phyloP scores from a whole-genome alignment of 208 protist genomes.

The Angomonas ambiguus region DNA sequence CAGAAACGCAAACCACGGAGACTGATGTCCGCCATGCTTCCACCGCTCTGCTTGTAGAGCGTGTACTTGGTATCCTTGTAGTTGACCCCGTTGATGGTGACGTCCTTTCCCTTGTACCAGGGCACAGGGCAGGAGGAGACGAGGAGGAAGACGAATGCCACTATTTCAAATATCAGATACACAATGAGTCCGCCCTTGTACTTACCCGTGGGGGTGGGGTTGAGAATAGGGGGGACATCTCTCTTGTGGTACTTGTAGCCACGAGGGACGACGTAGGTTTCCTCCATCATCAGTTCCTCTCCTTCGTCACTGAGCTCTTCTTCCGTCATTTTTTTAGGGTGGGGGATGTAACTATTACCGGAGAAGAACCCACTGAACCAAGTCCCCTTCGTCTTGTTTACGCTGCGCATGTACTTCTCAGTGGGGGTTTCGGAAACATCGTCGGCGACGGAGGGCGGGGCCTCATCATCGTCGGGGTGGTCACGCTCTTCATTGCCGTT shows the following conservation, averaged over 20 bases:
- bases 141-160: slow-evolving; percentile 43
- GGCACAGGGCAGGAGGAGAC: slow-evolving; percentile 35
- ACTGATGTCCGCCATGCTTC: slow-evolving; percentile 14
- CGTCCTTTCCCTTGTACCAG: slow-evolving; percentile 49
- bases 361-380: slow-evolving; percentile 51
- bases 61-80: slow-evolving; percentile 37
- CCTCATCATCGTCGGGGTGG: not conserved
- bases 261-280: slow-evolving; percentile 45
- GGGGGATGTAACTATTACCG: slow-evolving; percentile 39
- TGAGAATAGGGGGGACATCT: slow-evolving; percentile 35
- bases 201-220: slow-evolving; percentile 21
- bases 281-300: slow-evolving; percentile 34
- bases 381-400: slow-evolving; percentile 23
- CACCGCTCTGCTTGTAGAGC: slow-evolving; percentile 34
- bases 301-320: slow-evolving; percentile 27
- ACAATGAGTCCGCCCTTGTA: slow-evolving; percentile 29
- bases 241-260: slow-evolving; percentile 50
- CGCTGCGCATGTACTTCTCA: slow-evolving; percentile 25
- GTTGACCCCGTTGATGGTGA: slow-evolving; percentile 24
- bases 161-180: slow-evolving; percentile 26
- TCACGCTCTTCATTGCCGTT: not conserved
- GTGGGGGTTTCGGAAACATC: slow-evolving; percentile 18
- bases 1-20: slow-evolving; percentile 23
- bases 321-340: slow-evolving; percentile 37
- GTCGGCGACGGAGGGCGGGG: slow-evolving; percentile 1